These are phyloP conservation scores for Globisporangium barbulae DNA, from an alignment of 352 stramenopile species.

Conservation along the genomic window DNA sequence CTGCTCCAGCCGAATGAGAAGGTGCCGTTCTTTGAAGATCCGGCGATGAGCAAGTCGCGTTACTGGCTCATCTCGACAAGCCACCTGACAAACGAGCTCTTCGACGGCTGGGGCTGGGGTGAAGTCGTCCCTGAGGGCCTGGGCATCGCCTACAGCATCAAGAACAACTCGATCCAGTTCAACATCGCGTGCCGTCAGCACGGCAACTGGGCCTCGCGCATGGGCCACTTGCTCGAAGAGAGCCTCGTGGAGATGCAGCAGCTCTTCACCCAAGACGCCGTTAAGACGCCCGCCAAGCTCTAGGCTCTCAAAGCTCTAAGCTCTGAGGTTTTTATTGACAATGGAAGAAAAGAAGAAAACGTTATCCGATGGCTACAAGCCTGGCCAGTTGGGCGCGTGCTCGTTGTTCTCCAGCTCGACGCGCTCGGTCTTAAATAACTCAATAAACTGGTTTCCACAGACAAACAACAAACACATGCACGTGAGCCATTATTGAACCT, in stretches of 20 bases:
- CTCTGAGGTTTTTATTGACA: slow-evolving; percentile 5
- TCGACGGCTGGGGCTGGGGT: slow-evolving; percentile 83
- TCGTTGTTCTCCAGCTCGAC: slow-evolving; percentile 56
- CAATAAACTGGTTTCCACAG: slow-evolving; percentile 54
- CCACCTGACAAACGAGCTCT: slow-evolving; percentile 77
- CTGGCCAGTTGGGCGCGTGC: slow-evolving; percentile 63
- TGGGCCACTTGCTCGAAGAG: slow-evolving; percentile 74
- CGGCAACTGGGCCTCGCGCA: slow-evolving; percentile 43
- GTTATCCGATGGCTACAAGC: slow-evolving; percentile 10
- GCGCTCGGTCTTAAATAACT: slow-evolving; percentile 80
- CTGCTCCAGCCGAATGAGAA: slow-evolving; percentile 44
- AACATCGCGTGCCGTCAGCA: slow-evolving; percentile 77
- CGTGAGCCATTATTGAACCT: neutral
- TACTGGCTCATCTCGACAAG: slow-evolving; percentile 82
- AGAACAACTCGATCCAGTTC: slow-evolving; percentile 75
- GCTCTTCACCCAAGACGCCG: slow-evolving; percentile 35
- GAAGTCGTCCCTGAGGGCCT: slow-evolving; percentile 77
- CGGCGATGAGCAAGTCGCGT: slow-evolving; percentile 54
- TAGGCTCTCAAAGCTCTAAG: slow-evolving; percentile 29
- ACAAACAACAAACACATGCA: slow-evolving; percentile 6
- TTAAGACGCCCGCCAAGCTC: slow-evolving; percentile 22
- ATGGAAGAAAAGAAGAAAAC: neutral
- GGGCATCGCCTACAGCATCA: slow-evolving; percentile 81
- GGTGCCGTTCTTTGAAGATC: slow-evolving; percentile 72
- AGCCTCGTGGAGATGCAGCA: slow-evolving; percentile 78